Conservation (phyloP, 805 yeast species). For the Kurtzmaniella cleridarum region DNA sequence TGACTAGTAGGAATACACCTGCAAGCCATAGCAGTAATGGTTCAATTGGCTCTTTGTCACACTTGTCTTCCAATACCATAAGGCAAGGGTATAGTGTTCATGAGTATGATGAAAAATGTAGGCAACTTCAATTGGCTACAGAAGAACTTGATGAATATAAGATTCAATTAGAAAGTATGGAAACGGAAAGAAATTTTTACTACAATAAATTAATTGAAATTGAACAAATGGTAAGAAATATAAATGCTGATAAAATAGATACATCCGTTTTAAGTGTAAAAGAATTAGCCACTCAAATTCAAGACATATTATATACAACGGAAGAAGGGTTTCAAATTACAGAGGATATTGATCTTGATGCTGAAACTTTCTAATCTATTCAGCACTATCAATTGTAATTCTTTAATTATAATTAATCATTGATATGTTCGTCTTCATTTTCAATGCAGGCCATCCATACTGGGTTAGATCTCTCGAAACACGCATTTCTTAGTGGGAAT, state of each 20-base stretch:
- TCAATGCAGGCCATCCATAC: too few relatives aligned
- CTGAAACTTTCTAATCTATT: constrained; percentile 19
- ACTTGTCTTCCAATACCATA: not conserved
- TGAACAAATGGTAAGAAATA: constrained; percentile 69
- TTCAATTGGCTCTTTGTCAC: not conserved
- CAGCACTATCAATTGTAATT: too few relatives aligned
- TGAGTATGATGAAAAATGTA: constrained; percentile 44
- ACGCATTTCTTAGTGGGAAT: too few relatives aligned
- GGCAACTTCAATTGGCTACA: constrained; percentile 33
- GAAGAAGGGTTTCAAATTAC: constrained; percentile 79
- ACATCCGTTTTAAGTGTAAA: constrained; percentile 15
- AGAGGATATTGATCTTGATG: constrained; percentile 16
- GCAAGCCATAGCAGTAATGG: constrained; percentile 2
- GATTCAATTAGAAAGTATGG: constrained; percentile 59
- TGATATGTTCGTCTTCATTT: too few relatives aligned
- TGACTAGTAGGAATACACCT: constrained; percentile 1
- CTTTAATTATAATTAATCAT: too few relatives aligned
- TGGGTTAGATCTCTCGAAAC: too few relatives aligned
- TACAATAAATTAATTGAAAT: constrained; percentile 85
- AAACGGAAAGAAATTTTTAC: constrained; percentile 84
- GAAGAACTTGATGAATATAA: constrained; percentile 54
- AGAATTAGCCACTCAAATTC: constrained; percentile 49
- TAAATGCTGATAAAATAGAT: constrained; percentile 18
- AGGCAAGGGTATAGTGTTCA: constrained; percentile 23
- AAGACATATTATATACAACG: constrained; percentile 70